phyloP scores from a whole-genome alignment of 441 rosid species.

The Omphalea diandra region DNA sequence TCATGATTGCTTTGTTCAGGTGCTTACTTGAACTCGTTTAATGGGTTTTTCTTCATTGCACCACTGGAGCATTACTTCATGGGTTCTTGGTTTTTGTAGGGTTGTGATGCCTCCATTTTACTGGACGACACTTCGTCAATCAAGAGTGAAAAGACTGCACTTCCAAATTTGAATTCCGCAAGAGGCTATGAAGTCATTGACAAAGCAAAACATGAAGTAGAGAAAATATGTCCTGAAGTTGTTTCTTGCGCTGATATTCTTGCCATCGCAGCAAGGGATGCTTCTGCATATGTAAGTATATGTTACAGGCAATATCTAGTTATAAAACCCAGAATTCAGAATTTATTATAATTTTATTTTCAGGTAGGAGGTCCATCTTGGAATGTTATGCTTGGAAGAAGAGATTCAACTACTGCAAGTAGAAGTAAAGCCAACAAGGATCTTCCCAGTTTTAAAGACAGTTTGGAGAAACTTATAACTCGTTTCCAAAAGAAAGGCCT shows the following conservation, averaged over 20 bases:
- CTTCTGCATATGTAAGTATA: conserved; percentile 48
- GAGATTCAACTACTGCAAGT: conserved; percentile 51
- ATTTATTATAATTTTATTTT: too few species aligned
- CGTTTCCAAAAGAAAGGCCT: conserved; percentile 43
- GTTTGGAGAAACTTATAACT: background rate
- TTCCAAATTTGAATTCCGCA: conserved; percentile 31
- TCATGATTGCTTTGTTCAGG: conserved; percentile 62
- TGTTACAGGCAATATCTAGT: too few species aligned
- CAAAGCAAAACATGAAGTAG: conserved; percentile 40
- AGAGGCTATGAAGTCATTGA: conserved; percentile 61
- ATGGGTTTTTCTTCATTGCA: too few species aligned
- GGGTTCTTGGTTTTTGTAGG: too few species aligned
- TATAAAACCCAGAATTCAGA: too few species aligned
- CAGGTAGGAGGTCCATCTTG: conserved; percentile 49
- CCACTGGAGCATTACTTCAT: too few species aligned
- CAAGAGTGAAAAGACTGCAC: conserved; percentile 43
- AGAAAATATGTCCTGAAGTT: conserved; percentile 48
- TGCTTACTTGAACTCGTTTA: too few species aligned
- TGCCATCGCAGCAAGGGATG: conserved; percentile 56
- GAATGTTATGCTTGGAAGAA: conserved; percentile 51
- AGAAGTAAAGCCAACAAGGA: conserved; percentile 30
- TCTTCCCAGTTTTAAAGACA: conserved; percentile 31
- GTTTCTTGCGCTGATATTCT: conserved; percentile 66
- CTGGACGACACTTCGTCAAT: conserved; percentile 42
- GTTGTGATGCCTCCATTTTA: conserved; percentile 60